phyloP scores from a whole-genome alignment of 345 rosid genomes.

The Populus davidiana region DNA sequence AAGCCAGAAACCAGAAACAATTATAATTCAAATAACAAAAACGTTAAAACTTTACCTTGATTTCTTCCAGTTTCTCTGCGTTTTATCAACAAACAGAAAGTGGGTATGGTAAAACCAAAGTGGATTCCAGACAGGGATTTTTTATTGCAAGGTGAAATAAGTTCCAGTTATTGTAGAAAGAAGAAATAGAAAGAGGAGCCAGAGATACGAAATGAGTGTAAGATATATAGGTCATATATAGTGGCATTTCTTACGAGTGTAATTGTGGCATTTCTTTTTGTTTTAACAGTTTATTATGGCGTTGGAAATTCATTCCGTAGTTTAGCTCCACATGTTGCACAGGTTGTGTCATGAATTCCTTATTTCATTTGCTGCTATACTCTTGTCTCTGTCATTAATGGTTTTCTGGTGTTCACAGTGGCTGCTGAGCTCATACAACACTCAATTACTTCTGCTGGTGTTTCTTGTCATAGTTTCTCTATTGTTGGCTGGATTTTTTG shows the following conservation, averaged over 20 bases:
- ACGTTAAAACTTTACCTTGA: not conserved
- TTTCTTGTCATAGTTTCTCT: conserved; percentile 78
- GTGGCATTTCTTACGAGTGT: not conserved
- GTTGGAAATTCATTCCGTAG: conserved; percentile 60
- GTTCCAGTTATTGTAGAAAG: not conserved
- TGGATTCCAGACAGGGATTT: not conserved
- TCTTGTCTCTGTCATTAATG: conserved; percentile 1
- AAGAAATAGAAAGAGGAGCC: not conserved
- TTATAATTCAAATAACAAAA: not conserved
- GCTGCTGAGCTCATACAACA: conserved; percentile 78
- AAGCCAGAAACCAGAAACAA: too few species aligned
- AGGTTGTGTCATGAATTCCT: conserved; percentile 37
- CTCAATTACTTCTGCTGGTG: conserved; percentile 80
- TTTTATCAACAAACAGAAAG: not conserved
- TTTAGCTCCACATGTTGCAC: conserved; percentile 70
- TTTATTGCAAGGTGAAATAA: not conserved
- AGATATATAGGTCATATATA: not conserved
- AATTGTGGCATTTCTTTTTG: conserved; percentile 15
- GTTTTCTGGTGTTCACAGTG: conserved; percentile 53
- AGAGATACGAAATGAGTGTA: not conserved
- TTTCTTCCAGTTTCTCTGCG: not conserved
- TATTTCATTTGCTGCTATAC: not conserved
- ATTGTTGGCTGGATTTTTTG: conserved; percentile 79
- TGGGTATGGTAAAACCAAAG: not conserved
- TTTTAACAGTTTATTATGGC: conserved; percentile 71